Base-by-base conservation (phyloP, 768 basidiomycete species). In the Amanita fuliginea region DNA sequence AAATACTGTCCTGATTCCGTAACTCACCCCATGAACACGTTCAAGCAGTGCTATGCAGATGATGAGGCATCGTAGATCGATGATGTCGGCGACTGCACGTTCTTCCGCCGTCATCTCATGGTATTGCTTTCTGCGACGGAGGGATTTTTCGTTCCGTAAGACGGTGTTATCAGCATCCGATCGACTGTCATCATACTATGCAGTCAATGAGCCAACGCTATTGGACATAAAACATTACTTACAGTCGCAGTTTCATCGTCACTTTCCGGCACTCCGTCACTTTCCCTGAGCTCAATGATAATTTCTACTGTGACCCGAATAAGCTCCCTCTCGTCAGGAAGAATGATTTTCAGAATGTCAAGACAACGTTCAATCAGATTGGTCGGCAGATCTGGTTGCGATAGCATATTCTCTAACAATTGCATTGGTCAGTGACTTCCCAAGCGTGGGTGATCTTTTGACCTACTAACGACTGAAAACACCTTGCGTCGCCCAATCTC, bases 401-500 rank as follows among this genome's bases (percentile, higher is more conserved):
- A 80, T 18, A 96, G 75, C 89, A 97, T 95, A 46, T 92, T 87
- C 57, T 82, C 86, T 88, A 54, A 8, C 48, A 51, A 36, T 32
- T 47, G 51, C 35, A 47, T 35, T 43, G 8, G 18, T 35, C 21
- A 39, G 19, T 35, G 32, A 44, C 18, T 30, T 16, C 14, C 32
- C 51, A 26, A 2, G 21, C 26, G 10, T 36, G 22, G 34, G 16
- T 46, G 34, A 44, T 45, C 37, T 32, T 28, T 26, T n/a, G 8
- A 81, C 86, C 65, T 59, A 85, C 92, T 81, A 55, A 93, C 82
- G 24, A 97, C 82, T 39, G 80, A 76, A 59, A 92, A 93, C 68
- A 93, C 86, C 65, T 90, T 92, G 49, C 95, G 69, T 48, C 95
- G 67, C 7, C 95, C 95, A 59, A 95, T 92, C 62, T 97, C 94